Evolutionary conservation across 805 yeast species (phyloP), one percentile per base, ranked within the genome.

Genomic region (Candida koratica): DNA sequence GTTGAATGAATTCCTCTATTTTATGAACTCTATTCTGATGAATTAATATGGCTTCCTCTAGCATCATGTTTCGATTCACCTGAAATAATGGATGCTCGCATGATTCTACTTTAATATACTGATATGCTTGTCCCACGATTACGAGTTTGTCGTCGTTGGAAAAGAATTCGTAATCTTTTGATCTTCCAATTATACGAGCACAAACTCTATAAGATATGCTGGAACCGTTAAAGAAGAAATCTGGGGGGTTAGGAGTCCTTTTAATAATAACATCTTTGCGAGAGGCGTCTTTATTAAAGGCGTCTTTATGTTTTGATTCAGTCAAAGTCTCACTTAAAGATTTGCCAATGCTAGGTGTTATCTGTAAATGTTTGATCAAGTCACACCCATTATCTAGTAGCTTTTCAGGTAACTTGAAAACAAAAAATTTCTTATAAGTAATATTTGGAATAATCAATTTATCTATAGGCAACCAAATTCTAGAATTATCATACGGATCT

Each of bases 381-480:
- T 39, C 47, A 48, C 71, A 65, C 9, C 49, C 33, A 39, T 57
- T 52, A 30, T 65, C 70, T 15, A 65, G 47, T 19, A 64, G 44
- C 32, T 55, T 58, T 36, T 55, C 61, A 0, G 71, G 71, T 10
- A 66, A 34, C 30, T 55, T 59, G 47, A 66, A 66, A 6, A 62
- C 53, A 45, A 65, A 66, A 42, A 63, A 65, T 43, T 62, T 63
- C 44, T 65, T 66, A 39, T 66, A 66, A 6, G 59, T 54, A 14
- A 53, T 47, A 25, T 48, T 45, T 2, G 69, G 68, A 25, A 48
- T 34, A 6, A 66, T 48, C 6, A 55, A 42, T 41, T 58, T 55
- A 13, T 48, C 42, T 22, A 25, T 34, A 36, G 56, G 45, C 19
- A 66, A 51, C 17, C 48, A 54, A 20, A 53, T 39, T 7, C 38